Percentiles rank a stretch among this genome's conserved stretches.
Evolutionary conservation across 176 grass and related monocot genomes (phyloP).

Genomic region (Aegilops longissima): DNA sequence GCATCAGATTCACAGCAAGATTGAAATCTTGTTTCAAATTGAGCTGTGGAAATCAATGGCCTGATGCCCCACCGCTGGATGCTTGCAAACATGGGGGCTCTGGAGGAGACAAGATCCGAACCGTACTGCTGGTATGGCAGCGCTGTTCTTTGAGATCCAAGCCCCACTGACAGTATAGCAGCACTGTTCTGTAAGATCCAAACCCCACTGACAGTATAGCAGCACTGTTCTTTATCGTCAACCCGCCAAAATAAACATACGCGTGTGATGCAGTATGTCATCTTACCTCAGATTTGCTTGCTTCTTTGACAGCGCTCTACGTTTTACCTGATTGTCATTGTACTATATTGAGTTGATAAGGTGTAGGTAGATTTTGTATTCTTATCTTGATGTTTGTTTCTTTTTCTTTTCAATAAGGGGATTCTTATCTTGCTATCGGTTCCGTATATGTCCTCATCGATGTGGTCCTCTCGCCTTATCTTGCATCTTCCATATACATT

Average conservation of each 20-base stretch:
- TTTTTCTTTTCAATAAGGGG: conserved; percentile 25
- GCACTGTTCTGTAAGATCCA: background rate
- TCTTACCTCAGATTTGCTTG: background rate
- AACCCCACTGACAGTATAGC: background rate
- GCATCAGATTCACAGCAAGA: background rate
- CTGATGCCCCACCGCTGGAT: background rate
- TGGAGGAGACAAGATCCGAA: background rate
- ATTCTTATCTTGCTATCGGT: conserved; percentile 40
- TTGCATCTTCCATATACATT: conserved; percentile 27
- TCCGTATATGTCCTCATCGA: conserved; percentile 35
- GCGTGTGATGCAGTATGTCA: too few species aligned
- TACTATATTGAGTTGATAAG: background rate
- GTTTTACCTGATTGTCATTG: background rate
- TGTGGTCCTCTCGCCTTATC: conserved; percentile 41
- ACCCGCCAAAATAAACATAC: background rate
- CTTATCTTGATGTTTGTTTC: conserved; percentile 34
- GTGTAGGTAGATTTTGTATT: background rate
- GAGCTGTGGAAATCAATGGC: background rate
- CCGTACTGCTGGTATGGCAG: background rate
- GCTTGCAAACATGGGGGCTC: background rate
- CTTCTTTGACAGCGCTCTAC: background rate
- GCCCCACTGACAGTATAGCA: conserved; percentile 3
- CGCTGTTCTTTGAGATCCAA: background rate
- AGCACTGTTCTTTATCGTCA: background rate
- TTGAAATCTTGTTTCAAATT: background rate